These are phyloP conservation scores for Dunaliella primolecta DNA, from an alignment of 139 green algal species.

Conservation along the genomic window DNA sequence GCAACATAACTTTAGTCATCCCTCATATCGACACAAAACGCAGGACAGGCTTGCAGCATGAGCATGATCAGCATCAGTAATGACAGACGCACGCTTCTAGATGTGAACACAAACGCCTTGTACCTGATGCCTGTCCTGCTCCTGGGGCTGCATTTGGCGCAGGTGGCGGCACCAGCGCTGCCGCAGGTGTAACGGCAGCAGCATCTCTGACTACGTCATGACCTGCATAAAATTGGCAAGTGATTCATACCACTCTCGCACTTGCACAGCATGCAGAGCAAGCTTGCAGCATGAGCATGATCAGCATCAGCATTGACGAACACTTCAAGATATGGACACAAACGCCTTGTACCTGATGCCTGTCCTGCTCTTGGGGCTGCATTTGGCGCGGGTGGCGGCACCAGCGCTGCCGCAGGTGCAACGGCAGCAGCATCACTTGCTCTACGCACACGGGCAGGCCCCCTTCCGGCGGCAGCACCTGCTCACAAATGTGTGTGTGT, in stretches of 20 bases:
- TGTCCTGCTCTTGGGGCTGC: background rate
- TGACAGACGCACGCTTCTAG: too few relatives aligned
- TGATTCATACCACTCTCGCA: too few relatives aligned
- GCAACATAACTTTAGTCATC: too few relatives aligned
- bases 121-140: too few relatives aligned
- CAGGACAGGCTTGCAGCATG: background rate
- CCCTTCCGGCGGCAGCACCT: background rate
- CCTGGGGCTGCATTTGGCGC: too few relatives aligned
- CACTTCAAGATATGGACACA: background rate
- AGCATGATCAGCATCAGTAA: background rate
- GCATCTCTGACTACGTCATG: too few relatives aligned
- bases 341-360: background rate
- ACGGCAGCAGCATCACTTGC: background rate
- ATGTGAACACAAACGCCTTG: too few relatives aligned
- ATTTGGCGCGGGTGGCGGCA: background rate
- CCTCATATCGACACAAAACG: background rate
- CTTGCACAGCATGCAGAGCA: background rate
- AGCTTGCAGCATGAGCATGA: background rate
- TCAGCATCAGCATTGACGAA: background rate
- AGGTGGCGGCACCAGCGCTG: too few relatives aligned
- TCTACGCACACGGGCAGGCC: background rate
- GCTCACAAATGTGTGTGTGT: background rate
- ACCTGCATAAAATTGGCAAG: too few relatives aligned
- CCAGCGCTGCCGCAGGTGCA: background rate
- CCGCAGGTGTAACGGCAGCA: too few relatives aligned